Base-by-base conservation (phyloP, 139 green algal genomes). In the Trebouxia sp. region DNA sequence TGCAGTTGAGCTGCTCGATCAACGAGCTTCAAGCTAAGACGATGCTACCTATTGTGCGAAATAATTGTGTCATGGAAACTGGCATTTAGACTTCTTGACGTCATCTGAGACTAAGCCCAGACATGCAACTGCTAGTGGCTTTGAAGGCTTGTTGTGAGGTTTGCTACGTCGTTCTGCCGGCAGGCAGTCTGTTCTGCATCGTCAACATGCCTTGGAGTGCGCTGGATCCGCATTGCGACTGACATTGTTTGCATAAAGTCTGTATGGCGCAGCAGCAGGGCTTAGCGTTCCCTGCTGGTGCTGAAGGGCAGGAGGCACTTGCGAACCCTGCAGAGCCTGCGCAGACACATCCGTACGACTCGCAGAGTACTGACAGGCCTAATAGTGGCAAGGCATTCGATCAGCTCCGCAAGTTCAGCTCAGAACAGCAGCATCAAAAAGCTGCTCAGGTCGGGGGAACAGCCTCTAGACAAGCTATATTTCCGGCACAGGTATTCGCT, bases 381-480 rank as follows among this genome's bases (percentile, higher is more conserved):
- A 42, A 35, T 5, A 72, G 62, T 72, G 32, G 62, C 32, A 72
- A 45, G 32, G 62, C 62, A 9, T 72, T 72, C 20, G 62, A 72
- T 4, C 32, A 30, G 30, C 32, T 72, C 8, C 62, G 62, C 8
- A 22, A 35, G 28, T 72, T 72, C 14, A 72, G 62, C 35, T 72
- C 62, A 8, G 9, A 35, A 35, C 32, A 45, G 62, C 62, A 72
- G 62, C 62, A 42, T 15, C 12, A 72, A 17, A 45, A 43, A 35
- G 62, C 62, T 45, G 62, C 62, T 43, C 32, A 39, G 5, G 14
- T 35, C 43, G 62, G 62, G 11, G 62, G 62, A 45, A 43, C 43
- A 11, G 43, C 62, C 12, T 72, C 62, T 41, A 42, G 62, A 72
- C 62, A 72, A 24, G 62, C 62, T 35, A 72, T 72, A 14, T 72